Evolutionary conservation across 345 rosid species (phyloP).

Genomic region (Eucalyptus pauciflora): DNA sequence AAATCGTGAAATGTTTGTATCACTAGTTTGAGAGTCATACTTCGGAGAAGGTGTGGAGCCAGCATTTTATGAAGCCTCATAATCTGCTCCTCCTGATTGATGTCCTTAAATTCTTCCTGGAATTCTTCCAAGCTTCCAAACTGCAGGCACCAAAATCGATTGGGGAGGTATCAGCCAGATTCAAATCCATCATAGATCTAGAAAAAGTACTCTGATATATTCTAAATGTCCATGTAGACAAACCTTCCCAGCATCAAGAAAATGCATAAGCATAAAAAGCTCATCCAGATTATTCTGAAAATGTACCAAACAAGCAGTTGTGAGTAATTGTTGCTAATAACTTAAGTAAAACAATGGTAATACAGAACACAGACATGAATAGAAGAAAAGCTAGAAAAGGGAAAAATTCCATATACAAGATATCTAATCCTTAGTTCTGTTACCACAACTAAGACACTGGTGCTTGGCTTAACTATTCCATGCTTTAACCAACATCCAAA

Average conservation of each 20-base stretch:
- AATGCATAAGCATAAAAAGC: slow-evolving; percentile 99
- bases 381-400: not conserved
- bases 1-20: not conserved
- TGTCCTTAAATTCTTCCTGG: slow-evolving; percentile 96
- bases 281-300: slow-evolving; percentile 99
- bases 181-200: not conserved
- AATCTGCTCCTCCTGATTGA: slow-evolving; percentile 98
- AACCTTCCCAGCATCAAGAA: slow-evolving; percentile 99
- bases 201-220: not conserved
- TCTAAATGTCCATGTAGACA: not conserved
- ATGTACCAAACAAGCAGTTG: slow-evolving; percentile 4
- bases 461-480: not conserved
- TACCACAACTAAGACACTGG: not conserved
- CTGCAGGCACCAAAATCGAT: slow-evolving; percentile 28
- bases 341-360: not conserved
- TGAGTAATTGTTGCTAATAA: not conserved
- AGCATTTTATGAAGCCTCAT: slow-evolving; percentile 95
- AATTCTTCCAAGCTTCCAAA: slow-evolving; percentile 97
- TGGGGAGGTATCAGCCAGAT: not conserved
- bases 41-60: slow-evolving; percentile 97
- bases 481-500: not conserved
- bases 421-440: not conserved
- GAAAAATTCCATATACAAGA: not conserved
- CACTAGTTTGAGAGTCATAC: slow-evolving; percentile 32
- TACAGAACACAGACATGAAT: not conserved